These are phyloP conservation scores for Linderniella brevidens DNA, from an alignment of 257 asterid species.

Conservation along the genomic window DNA sequence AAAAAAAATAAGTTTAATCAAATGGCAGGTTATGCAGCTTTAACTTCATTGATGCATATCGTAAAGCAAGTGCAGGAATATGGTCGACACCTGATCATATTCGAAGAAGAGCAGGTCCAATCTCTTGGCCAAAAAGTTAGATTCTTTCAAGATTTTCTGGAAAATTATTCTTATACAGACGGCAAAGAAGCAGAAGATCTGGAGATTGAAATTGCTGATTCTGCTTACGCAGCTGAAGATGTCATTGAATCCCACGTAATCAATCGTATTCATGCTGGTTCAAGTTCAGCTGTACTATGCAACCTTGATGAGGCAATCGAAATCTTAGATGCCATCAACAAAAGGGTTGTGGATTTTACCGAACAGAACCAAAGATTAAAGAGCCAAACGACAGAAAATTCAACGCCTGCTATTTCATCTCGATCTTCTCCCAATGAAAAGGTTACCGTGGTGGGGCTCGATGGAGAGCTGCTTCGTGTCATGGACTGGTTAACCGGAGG, in stretches of 20 bases:
- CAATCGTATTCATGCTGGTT: background rate
- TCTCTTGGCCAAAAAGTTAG: background rate
- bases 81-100: background rate
- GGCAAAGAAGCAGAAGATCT: background rate
- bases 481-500: background rate
- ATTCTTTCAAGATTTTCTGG: background rate
- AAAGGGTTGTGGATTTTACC: background rate
- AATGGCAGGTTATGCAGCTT: background rate
- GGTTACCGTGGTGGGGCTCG: constrained; percentile 4
- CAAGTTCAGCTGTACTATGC: background rate
- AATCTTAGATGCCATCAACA: background rate
- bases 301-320: background rate
- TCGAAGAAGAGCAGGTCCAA: background rate
- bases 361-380: too few relatives aligned
- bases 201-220: background rate
- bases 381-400: too few relatives aligned
- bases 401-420: too few relatives aligned
- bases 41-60: background rate
- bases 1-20: too few relatives aligned
- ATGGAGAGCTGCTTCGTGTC: background rate
- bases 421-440: too few relatives aligned
- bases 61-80: background rate
- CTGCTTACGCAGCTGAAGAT: background rate
- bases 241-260: background rate
- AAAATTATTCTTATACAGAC: background rate